Percentiles rank a stretch among this genome's conserved stretches.
Evolutionary conservation across 2,329 filamentous ascomycete species (phyloP).

Genomic region (Colletotrichum tropicale): DNA sequence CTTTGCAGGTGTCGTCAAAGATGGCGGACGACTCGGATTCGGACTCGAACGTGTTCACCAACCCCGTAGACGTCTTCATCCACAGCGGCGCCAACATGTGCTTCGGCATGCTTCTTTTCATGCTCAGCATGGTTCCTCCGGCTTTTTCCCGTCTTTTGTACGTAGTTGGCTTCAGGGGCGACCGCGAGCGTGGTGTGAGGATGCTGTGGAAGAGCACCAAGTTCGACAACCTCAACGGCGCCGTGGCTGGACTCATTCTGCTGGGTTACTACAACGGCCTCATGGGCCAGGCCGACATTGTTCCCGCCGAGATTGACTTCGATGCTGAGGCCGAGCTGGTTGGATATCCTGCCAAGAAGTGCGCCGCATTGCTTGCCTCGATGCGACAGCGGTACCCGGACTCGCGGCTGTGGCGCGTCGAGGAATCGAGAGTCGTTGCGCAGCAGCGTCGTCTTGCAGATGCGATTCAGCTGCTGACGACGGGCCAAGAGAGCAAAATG

Average conservation of each 20-base stretch:
- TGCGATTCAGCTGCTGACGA: constrained; percentile 69
- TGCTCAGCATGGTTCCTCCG: constrained; percentile 93
- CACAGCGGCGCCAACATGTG: constrained; percentile 90
- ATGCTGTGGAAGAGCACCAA: constrained; percentile 92
- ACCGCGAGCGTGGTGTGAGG: constrained; percentile 79
- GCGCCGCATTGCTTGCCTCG: constrained; percentile 68
- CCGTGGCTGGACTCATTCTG: constrained; percentile 80
- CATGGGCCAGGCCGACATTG: constrained; percentile 85
- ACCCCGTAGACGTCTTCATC: constrained; percentile 84
- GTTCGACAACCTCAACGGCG: constrained; percentile 90
- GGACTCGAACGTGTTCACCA: constrained; percentile 57
- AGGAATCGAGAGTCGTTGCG: constrained; percentile 80
- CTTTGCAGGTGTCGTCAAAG: constrained; percentile 7
- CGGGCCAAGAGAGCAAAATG: constrained; percentile 70
- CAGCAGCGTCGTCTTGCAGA: constrained; percentile 69
- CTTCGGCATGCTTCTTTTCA: constrained; percentile 82
- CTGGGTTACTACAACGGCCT: constrained; percentile 89
- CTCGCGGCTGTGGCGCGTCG: constrained; percentile 84
- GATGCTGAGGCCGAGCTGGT: constrained; percentile 62
- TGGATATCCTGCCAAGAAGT: constrained; percentile 74
- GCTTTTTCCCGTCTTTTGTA: constrained; percentile 86
- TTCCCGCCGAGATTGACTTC: constrained; percentile 65
- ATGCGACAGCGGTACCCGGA: constrained; percentile 83
- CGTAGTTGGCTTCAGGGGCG: constrained; percentile 89
- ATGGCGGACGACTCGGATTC: constrained; percentile 20